Base-by-base conservation (phyloP, 495 filamentous ascomycete species). In the Terfezia boudieri region DNA sequence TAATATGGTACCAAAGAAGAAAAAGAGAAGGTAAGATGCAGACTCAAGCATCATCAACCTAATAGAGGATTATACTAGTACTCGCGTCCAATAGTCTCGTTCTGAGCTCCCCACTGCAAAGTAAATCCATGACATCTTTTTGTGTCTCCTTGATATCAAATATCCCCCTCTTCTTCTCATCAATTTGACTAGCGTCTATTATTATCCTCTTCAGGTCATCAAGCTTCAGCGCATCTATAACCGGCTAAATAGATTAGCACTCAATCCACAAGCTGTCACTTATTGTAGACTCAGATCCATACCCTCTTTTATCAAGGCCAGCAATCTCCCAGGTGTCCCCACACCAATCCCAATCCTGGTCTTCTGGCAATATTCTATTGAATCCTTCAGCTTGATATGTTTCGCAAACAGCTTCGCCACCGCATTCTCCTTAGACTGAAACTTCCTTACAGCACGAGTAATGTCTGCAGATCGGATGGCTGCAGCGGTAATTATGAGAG, bases 381-480 rank as follows among this genome's bases (percentile, higher is more conserved):
- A 82, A 58, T 95, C 92, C 53, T 83, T 75, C 7, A 98, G 59
- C 68, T 98, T 98, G 70, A 98, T 94, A 58, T 98, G 90, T 65
- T 98, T 98, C 8, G 92, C 89, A 66, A 98, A 98, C 52, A 96
- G 72, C 67, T 98, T 98, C 22, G 83, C 86, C 2, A 96, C 79
- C 49, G 73, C 71, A 26, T 73, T 77, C 20, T 83, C 76, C 65
- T 88, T 87, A 12, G 73, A 80, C 60, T 86, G 81, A 63, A 86
- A 93, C 53, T 75, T 73, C 37, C 83, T 78, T 16, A 95, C 69
- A 6, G 78, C 74, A 59, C 86, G 76, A 3, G 82, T 75, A 20
- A 89, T 58, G 63, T 94, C 80, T 1, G 86, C 85, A 2, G 89
- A 84, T 58, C 89, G 73, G 36, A 93, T 68, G 0, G 81, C 89